Conservation (phyloP, 192 early-diverging fungal genomes). For the Dissophora ornata region DNA sequence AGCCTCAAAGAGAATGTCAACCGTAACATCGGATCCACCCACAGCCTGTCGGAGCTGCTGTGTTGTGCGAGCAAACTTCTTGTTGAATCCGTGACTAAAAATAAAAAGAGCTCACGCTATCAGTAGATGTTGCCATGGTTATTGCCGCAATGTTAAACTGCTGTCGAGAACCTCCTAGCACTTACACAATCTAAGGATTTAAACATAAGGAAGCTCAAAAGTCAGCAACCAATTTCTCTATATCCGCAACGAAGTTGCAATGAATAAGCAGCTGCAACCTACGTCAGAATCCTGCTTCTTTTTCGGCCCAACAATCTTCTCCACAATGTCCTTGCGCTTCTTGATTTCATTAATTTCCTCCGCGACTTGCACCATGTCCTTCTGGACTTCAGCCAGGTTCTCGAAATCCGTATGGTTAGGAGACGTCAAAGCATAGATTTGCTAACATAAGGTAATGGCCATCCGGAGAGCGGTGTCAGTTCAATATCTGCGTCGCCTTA, state of each 20-base stretch:
- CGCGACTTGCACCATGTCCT: conserved; percentile 72
- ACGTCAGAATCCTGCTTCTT: conserved; percentile 76
- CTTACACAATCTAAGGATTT: conserved; percentile 45
- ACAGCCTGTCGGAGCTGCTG: conserved; percentile 76
- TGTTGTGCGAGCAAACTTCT: conserved; percentile 70
- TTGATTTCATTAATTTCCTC: conserved; percentile 90
- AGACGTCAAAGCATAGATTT: conserved; percentile 68
- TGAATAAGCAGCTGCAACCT: conserved; percentile 35
- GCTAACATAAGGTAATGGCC: conserved; percentile 30
- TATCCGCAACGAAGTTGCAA: no score
- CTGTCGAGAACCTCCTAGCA: neutral
- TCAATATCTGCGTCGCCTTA: no score
- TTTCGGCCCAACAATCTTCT: conserved; percentile 83
- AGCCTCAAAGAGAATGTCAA: conserved; percentile 71
- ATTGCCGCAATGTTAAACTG: no score
- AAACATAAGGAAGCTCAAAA: neutral
- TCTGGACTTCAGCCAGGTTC: conserved; percentile 58
- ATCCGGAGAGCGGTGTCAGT: no score
- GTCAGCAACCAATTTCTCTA: no score
- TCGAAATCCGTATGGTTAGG: conserved; percentile 68
- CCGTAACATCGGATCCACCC: conserved; percentile 64
- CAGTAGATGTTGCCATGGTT: no score
- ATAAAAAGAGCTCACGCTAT: neutral
- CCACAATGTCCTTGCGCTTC: conserved; percentile 86
- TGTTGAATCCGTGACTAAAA: conserved; percentile 80